A percentile compares a stretch with the other conserved stretches of the same genome.
Evolutionary conservation across 495 filamentous ascomycete genomes (phyloP).

Genomic region (Penicillium bovifimosum): DNA sequence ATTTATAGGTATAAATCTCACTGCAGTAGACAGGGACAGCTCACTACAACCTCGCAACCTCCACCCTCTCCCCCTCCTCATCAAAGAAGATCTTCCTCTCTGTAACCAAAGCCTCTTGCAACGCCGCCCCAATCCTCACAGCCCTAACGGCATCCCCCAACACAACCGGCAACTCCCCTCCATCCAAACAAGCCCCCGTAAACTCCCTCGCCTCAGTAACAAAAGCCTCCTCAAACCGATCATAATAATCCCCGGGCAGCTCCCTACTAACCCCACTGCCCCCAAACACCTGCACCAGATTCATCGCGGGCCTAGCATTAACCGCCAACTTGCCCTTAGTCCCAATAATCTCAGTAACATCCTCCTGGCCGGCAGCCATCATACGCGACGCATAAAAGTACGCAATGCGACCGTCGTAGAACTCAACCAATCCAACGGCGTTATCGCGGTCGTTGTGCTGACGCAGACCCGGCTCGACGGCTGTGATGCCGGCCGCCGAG

Average conservation of each 20-base stretch:
- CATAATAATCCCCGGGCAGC: conserved; percentile 55
- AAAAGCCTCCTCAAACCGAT: conserved; percentile 58
- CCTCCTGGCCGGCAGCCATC: conserved; percentile 61
- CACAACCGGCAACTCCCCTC: conserved; percentile 47
- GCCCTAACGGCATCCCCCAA: conserved; percentile 52
- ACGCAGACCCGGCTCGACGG: conserved; percentile 54
- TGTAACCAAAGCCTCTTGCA: conserved; percentile 53
- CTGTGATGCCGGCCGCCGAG: conserved; percentile 50
- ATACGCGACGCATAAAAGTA: conserved; percentile 56
- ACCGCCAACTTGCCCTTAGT: conserved; percentile 55
- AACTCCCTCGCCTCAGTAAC: conserved; percentile 60
- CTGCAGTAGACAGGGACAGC: background rate
- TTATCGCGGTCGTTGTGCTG: conserved; percentile 59
- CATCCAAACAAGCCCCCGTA: conserved; percentile 48
- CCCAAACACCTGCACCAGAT: conserved; percentile 50
- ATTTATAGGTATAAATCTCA: too few species aligned
- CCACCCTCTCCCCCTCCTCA: conserved; percentile 39
- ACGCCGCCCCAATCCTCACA: conserved; percentile 53
- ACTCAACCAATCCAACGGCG: conserved; percentile 58
- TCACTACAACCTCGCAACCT: conserved; percentile 13
- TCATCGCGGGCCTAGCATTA: conserved; percentile 47
- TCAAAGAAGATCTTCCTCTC: conserved; percentile 56
- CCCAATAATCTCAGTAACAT: conserved; percentile 59
- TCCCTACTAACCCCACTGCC: conserved; percentile 46
- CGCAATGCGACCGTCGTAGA: conserved; percentile 54